Base-by-base conservation (phyloP, 805 yeast genomes). In the Phaffomyces antillensis region DNA sequence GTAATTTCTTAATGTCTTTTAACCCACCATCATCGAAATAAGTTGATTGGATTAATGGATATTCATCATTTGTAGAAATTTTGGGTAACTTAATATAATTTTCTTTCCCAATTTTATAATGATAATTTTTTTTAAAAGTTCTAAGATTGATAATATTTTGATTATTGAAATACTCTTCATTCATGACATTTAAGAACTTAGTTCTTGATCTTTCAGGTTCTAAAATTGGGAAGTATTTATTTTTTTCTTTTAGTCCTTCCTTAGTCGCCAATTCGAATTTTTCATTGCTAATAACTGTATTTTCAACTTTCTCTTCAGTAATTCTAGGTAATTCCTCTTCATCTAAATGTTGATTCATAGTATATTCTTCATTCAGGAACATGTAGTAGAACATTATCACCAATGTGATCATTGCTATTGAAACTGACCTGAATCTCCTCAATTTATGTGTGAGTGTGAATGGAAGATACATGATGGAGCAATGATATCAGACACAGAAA, bases 181-280 rank as follows among this genome's bases (percentile, higher is more conserved):
- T 56, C 7, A 54, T 37, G 6, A 36, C 25, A 28, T 15, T 28
- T 10, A 7, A 28, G 18, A 37, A 30, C 12, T 47, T 51, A 16
- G 16, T 39, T 36, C 47, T 53, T 5, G 53, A 46, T 0, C 47
- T 40, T 7, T 49, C 42, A 2, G 40, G 36, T 11, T 59, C 53
- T 11, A 68, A 37, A 6, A 69, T 18, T 3, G 75, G 75, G 45
- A 63, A 68, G 49, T 62, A 70, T 50, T 57, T 63, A 50, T 68
- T 69, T 53, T 70, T 70, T 51, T 42, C 63, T 48, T 49, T 60
- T 55, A 39, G 47, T 43, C 26, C 57, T 37, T 47, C 30, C 13
- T 43, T 45, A 8, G 46, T 37, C 10, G 26, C 20, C 13, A 31
- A 17, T 13, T 43, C 42, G 24, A 42, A 13, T 17, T 43, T 33